These are phyloP conservation scores for Solanum pinnatisectum DNA, from an alignment of 257 asterid genomes.

Conservation along the genomic window DNA sequence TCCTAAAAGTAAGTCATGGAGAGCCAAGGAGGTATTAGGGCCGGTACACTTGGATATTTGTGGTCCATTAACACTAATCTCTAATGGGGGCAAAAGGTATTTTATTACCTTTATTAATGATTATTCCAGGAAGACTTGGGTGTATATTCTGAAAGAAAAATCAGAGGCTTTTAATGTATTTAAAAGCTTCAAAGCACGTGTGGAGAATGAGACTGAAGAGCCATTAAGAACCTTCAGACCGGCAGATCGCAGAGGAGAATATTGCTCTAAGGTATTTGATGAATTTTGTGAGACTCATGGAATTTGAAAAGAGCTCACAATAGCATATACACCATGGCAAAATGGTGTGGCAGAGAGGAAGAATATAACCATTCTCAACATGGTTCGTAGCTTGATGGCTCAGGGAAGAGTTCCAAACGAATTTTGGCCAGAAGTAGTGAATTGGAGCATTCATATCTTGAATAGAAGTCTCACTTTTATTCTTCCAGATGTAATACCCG, in stretches of 20 bases:
- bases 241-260: background rate
- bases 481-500: background rate
- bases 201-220: background rate
- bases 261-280: background rate
- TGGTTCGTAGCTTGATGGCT: background rate
- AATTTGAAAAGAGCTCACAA: background rate
- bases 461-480: background rate
- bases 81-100: no score
- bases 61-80: background rate
- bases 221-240: background rate
- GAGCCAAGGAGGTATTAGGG: background rate
- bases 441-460: background rate
- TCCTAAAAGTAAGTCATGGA: background rate
- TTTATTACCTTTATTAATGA: background rate
- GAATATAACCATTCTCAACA: background rate
- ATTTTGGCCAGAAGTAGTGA: background rate
- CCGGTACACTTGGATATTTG: background rate
- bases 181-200: background rate
- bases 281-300: background rate
- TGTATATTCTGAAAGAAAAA: background rate
- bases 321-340: background rate
- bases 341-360: background rate
- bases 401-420: background rate
- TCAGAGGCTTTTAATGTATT: background rate
- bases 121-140: background rate